These are phyloP conservation scores for Talaromyces liani DNA, from an alignment of 495 filamentous ascomycete genomes.

Conservation along the genomic window DNA sequence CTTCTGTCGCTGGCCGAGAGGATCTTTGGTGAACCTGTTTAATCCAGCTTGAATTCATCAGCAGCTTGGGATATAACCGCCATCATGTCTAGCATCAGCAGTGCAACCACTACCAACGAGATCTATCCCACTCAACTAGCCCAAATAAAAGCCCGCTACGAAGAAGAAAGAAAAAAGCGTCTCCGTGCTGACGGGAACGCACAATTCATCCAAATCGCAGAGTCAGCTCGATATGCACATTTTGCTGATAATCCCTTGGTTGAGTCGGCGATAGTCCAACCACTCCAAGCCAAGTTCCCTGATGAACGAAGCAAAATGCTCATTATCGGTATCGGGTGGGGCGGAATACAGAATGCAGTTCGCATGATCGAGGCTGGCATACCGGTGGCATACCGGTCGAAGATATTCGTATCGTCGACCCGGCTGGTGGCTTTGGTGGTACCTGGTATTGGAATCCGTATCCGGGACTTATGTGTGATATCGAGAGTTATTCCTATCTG, in stretches of 20 bases:
- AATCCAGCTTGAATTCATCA: no score
- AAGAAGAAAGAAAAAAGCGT: not conserved
- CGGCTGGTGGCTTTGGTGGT: constrained; percentile 43
- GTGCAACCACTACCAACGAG: not conserved
- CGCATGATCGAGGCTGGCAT: constrained; percentile 43
- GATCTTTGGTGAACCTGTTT: no score
- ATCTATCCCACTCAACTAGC: not conserved
- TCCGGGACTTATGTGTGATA: constrained; percentile 27
- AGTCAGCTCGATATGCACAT: not conserved
- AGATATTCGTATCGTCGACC: constrained; percentile 45
- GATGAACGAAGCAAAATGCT: constrained; percentile 10
- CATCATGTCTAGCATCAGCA: not conserved
- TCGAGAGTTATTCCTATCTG: constrained; percentile 31
- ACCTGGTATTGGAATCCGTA: constrained; percentile 43
- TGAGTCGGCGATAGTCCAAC: not conserved
- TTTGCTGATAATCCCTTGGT: not conserved
- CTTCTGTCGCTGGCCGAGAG: no score
- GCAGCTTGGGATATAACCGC: no score
- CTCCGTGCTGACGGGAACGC: not conserved
- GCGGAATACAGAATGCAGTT: constrained; percentile 41
- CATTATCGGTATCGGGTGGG: constrained; percentile 45
- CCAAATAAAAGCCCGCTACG: not conserved
- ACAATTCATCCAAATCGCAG: not conserved
- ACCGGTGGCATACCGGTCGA: constrained; percentile 23
- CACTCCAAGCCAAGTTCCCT: not conserved